Percentiles rank a stretch among this genome's conserved stretches.
Conservation (phyloP, 2,329 filamentous ascomycete genomes). For the Scleromitrula shiraiana region DNA sequence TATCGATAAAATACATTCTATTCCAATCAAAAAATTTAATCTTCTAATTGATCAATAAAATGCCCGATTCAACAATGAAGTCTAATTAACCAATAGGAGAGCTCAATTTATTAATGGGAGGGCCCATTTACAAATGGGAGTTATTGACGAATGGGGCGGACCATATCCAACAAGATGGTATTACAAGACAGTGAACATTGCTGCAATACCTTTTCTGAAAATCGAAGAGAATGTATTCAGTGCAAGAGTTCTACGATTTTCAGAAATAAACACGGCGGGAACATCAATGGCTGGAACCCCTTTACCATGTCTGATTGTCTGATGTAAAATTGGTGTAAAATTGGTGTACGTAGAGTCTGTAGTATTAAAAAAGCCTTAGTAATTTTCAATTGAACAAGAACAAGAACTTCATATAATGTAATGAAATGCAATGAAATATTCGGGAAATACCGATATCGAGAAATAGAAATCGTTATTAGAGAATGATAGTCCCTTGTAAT, state of each 20-base stretch:
- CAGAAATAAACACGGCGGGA: background rate
- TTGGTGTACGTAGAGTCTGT: background rate
- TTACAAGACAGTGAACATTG: background rate
- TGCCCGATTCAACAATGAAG: no score
- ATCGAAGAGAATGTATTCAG: background rate
- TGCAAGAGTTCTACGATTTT: background rate
- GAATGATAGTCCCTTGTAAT: background rate
- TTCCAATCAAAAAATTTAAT: no score
- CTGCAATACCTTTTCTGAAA: background rate
- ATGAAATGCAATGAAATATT: background rate
- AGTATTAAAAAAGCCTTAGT: background rate
- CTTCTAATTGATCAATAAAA: no score
- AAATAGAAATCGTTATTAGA: background rate
- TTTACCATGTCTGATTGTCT: background rate
- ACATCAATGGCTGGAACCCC: background rate
- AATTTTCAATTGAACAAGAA: background rate
- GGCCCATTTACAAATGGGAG: no score
- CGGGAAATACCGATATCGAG: background rate
- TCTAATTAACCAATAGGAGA: no score
- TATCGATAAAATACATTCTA: no score
- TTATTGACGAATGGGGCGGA: no score
- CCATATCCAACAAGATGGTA: slow-evolving; percentile 1
- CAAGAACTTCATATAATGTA: slow-evolving; percentile 1
- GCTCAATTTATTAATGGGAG: no score
- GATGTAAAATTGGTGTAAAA: slow-evolving; percentile 2